phyloP scores from a whole-genome alignment of 176 grass and related monocot species.

The Poa annua region DNA sequence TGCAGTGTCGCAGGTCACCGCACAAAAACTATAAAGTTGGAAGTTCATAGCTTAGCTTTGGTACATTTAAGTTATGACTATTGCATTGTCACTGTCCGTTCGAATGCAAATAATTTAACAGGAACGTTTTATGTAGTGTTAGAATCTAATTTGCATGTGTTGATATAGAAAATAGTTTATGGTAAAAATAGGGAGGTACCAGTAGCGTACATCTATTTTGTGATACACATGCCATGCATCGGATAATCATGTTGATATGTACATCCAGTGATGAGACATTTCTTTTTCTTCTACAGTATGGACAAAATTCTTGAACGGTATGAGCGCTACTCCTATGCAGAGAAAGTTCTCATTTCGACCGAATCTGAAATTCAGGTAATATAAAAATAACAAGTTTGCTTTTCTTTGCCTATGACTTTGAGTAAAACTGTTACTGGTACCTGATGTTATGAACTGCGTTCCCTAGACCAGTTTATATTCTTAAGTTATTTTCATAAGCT shows the following conservation, averaged over 20 bases:
- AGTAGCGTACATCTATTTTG: slow-evolving; percentile 2
- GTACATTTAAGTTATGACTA: neutral
- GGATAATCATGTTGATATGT: neutral
- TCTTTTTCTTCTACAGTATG: slow-evolving; percentile 59
- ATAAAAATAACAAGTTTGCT: neutral
- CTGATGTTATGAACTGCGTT: neutral
- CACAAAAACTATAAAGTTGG: neutral
- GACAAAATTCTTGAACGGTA: slow-evolving; percentile 93
- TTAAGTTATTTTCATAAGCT: neutral
- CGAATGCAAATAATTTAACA: neutral
- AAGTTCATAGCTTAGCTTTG: neutral
- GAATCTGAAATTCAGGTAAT: slow-evolving; percentile 74
- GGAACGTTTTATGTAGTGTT: neutral
- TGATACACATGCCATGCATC: neutral
- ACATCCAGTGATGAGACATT: neutral
- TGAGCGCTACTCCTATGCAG: slow-evolving; percentile 71
- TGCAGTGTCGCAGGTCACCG: too few species aligned
- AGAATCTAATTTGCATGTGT: neutral
- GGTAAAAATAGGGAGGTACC: neutral
- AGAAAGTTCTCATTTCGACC: slow-evolving; percentile 62
- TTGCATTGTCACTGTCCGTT: neutral
- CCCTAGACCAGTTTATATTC: neutral
- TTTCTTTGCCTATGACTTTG: neutral
- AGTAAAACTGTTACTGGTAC: neutral
- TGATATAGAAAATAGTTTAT: neutral